A percentile compares a stretch with the other conserved stretches of the same genome.
Evolutionary conservation across 2,329 filamentous ascomycete species (phyloP).

Genomic region (Pseudogymnoascus sp.): DNA sequence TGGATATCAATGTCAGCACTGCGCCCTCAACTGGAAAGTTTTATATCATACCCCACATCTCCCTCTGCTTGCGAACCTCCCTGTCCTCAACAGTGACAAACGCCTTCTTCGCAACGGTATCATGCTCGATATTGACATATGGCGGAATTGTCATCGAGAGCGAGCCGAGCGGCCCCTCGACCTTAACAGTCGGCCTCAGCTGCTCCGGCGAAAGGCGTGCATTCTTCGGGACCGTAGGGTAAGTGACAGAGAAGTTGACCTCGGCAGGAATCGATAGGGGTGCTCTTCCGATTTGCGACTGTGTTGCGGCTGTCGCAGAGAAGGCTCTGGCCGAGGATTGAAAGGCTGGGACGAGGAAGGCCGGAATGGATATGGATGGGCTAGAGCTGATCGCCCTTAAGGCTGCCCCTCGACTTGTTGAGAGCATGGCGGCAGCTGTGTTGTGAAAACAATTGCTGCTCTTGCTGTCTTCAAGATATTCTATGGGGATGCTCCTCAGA

Average conservation of each 20-base stretch:
- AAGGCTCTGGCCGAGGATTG: conserved; percentile 52
- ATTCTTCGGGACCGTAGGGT: conserved; percentile 37
- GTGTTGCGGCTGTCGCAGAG: conserved; percentile 58
- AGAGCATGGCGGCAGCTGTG: conserved; percentile 49
- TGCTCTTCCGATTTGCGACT: conserved; percentile 80
- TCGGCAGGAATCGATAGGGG: conserved; percentile 75
- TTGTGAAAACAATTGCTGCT: conserved; percentile 10
- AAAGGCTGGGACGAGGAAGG: conserved; percentile 68
- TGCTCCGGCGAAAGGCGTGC: conserved; percentile 39
- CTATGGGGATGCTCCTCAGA: conserved; percentile 5
- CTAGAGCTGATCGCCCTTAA: conserved; percentile 47
- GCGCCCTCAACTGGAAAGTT: not conserved
- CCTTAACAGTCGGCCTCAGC: conserved; percentile 58
- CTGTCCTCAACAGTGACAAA: conserved; percentile 64
- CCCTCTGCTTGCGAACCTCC: conserved; percentile 66
- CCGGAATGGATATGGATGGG: conserved; percentile 51
- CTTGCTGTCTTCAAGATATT: conserved; percentile 6
- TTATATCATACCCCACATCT: conserved; percentile 80
- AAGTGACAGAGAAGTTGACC: conserved; percentile 67
- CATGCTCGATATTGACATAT: conserved; percentile 66
- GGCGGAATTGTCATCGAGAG: conserved; percentile 71
- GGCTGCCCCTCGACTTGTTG: conserved; percentile 53
- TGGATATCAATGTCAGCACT: conserved; percentile 34
- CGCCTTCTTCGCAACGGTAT: conserved; percentile 55
- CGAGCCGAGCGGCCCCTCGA: conserved; percentile 76